Base-by-base conservation (phyloP, 192 early-diverging fungal genomes). In the Coemansia sp. region DNA sequence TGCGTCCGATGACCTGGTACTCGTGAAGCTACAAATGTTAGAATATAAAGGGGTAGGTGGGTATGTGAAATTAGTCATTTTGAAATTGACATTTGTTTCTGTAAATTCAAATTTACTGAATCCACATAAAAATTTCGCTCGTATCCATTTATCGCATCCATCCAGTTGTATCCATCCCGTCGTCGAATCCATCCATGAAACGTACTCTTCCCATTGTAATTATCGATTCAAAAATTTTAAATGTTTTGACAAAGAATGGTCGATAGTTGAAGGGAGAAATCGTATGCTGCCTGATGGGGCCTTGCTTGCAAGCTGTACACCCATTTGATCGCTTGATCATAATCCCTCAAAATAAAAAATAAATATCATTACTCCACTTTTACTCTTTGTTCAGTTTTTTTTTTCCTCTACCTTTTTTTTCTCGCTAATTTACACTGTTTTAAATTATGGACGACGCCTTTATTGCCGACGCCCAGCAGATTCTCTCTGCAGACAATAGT, bases 1-100 rank as follows among this genome's bases (percentile, higher is more conserved):
- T 94, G 78, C 96, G 94, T 82, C 97, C 97, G 88, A 98, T 89
- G 84, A 99, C 94, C 86, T 93, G 87, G 86, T 88, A 89, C 85
- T 89, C 87, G 83, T 86, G 79, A 75, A 86, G 84, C 83, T 85
- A 85, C 66, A 74, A 34, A 11, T n/a, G 31, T 8, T 13, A 2
- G 4, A 31, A 27, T 20, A 5, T 10, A 31, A 38, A 38, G 34
- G 24, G 24, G 24, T 24, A 24, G 22, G 22, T 24, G 9, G 36
- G 36, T 38, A 9, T 55, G 52, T 27, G 27, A 49, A 31, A 13
- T 55, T 55, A 55, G 52, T 18, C 52, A 27, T 31, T 55, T 55
- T 55, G 24, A 13, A 55, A 31, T 55, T 55, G 24, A 4, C 13
- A 8, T 6, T 3, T 24, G n/a, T 9, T 51, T 29, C n/a, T 55